Conservation (phyloP, 345 rosid species). For the Laguncularia racemosa region DNA sequence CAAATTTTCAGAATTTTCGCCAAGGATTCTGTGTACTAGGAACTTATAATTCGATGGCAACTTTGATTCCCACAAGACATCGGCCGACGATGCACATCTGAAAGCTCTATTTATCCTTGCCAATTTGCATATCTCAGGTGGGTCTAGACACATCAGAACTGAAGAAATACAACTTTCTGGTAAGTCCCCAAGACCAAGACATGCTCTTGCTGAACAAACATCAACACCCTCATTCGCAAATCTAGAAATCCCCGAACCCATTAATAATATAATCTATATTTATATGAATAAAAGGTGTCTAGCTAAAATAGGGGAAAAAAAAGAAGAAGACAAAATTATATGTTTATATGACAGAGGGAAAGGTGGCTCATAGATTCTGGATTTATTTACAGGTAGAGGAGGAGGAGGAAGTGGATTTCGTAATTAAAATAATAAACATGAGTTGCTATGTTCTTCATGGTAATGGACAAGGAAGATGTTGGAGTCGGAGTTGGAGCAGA, state of each 20-base stretch:
- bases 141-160: constrained; percentile 20
- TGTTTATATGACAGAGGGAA: too few species aligned
- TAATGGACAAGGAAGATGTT: neutral
- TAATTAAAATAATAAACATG: neutral
- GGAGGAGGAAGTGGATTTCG: neutral
- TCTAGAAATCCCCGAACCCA: constrained; percentile 7
- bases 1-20: neutral
- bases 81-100: constrained; percentile 26
- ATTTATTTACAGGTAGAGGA: constrained; percentile 4
- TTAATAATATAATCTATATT: neutral
- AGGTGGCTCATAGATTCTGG: neutral
- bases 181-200: constrained; percentile 29
- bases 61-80: constrained; percentile 30
- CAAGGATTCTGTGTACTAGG: constrained; percentile 8
- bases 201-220: neutral
- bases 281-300: too few species aligned
- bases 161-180: constrained; percentile 27
- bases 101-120: constrained; percentile 25
- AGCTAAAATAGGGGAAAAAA: too few species aligned
- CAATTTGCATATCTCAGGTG: constrained; percentile 25
- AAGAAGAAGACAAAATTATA: too few species aligned
- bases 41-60: constrained; percentile 24
- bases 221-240: neutral
- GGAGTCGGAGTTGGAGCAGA: too few species aligned
- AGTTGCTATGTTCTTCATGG: neutral